A percentile compares a stretch with the other conserved stretches of the same genome.
Evolutionary conservation across 768 basidiomycete species (phyloP).

Genomic region (Tricholomella constricta): DNA sequence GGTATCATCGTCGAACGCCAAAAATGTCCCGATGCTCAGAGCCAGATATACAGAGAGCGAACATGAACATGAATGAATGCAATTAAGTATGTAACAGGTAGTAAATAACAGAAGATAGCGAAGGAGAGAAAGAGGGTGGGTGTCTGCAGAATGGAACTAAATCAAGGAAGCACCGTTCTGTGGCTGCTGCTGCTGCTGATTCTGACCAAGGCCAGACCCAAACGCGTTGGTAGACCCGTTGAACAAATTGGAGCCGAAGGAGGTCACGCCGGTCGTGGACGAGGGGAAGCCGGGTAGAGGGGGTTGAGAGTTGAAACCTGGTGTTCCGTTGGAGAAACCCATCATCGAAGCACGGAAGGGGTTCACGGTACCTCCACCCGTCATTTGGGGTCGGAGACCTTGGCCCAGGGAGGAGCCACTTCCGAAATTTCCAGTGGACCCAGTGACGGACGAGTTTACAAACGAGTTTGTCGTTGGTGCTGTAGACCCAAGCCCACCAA

Average conservation of each 20-base stretch:
- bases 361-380: conserved; percentile 61
- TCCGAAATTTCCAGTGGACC: conserved; percentile 38
- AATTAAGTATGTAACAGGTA: conserved; percentile 12
- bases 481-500: conserved; percentile 16
- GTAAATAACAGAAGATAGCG: conserved; percentile 17
- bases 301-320: conserved; percentile 9
- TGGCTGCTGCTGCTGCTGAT: conserved; percentile 44
- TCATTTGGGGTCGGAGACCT: conserved; percentile 62
- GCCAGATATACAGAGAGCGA: neutral
- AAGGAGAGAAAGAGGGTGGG: conserved; percentile 14
- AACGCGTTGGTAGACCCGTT: conserved; percentile 25
- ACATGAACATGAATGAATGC: conserved; percentile 15
- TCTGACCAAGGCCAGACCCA: conserved; percentile 21
- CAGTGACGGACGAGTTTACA: conserved; percentile 37
- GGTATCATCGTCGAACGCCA: conserved; percentile 1
- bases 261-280: conserved; percentile 10
- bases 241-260: conserved; percentile 17
- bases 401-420: conserved; percentile 43
- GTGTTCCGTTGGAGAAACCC: conserved; percentile 9
- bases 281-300: conserved; percentile 19
- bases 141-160: conserved; percentile 25
- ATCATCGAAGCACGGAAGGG: conserved; percentile 70
- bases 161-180: conserved; percentile 52
- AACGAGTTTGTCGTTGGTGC: conserved; percentile 15
- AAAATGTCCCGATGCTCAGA: conserved; percentile 17